A percentile compares a stretch with the other conserved stretches of the same genome.
phyloP scores from a whole-genome alignment of 75 land plant species.

The Cupressus sempervirens region DNA sequence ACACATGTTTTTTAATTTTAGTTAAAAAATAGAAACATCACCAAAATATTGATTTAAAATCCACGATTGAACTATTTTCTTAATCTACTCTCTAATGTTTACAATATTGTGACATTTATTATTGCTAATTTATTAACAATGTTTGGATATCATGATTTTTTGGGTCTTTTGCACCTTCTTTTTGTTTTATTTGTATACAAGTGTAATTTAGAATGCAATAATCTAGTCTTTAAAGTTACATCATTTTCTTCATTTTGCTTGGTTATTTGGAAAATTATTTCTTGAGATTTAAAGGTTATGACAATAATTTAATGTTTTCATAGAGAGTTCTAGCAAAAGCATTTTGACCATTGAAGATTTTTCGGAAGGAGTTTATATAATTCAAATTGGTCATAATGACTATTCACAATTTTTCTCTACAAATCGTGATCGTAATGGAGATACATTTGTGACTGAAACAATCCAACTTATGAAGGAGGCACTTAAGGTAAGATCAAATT shows the following conservation, averaged over 20 bases:
- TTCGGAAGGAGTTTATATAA: slow-evolving; percentile 14
- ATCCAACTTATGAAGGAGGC: neutral
- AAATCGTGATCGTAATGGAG: neutral
- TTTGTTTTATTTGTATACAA: neutral
- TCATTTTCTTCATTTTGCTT: neutral
- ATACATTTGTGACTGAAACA: neutral
- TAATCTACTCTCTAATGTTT: no score
- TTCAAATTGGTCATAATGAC: slow-evolving; percentile 25
- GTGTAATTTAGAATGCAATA: neutral
- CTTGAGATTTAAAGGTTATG: neutral
- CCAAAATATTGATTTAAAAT: no score
- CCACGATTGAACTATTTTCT: no score
- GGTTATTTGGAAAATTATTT: neutral
- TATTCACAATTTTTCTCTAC: neutral
- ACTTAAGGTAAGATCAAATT: neutral
- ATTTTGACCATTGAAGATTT: slow-evolving; percentile 1
- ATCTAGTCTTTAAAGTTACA: neutral
- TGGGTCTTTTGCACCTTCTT: neutral
- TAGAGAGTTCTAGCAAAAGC: neutral
- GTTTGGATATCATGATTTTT: neutral
- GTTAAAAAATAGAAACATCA: no score
- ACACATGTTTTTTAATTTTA: no score
- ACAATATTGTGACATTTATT: no score
- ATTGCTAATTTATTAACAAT: neutral
- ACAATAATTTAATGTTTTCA: neutral